These are phyloP conservation scores for Citeromyces matritensis DNA, from an alignment of 805 yeast genomes.

Conservation along the genomic window DNA sequence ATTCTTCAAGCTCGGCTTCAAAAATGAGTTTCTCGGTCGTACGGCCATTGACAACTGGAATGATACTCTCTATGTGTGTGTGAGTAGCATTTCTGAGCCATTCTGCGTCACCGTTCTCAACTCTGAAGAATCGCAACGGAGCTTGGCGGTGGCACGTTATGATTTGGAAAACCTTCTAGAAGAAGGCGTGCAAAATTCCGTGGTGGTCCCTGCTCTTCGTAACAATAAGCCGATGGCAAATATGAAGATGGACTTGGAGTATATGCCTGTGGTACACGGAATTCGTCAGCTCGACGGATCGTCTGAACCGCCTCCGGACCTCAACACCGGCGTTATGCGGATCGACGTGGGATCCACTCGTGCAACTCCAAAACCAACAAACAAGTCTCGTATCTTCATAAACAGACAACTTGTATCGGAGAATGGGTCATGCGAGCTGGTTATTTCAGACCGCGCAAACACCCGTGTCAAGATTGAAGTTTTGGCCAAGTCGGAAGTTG, in stretches of 20 bases:
- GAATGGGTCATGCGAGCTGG: slow-evolving; percentile 40
- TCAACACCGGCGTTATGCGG: slow-evolving; percentile 83
- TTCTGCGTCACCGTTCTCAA: slow-evolving; percentile 58
- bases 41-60: slow-evolving; percentile 74
- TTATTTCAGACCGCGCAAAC: slow-evolving; percentile 54
- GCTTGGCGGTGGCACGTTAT: slow-evolving; percentile 64
- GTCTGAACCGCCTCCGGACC: slow-evolving; percentile 73
- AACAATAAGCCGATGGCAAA: slow-evolving; percentile 79
- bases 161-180: slow-evolving; percentile 55
- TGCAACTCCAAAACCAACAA: slow-evolving; percentile 26
- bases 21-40: slow-evolving; percentile 42
- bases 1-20: slow-evolving; percentile 59
- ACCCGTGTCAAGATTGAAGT: slow-evolving; percentile 56
- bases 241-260: slow-evolving; percentile 53
- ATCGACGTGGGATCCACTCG: slow-evolving; percentile 54
- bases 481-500: slow-evolving; percentile 33
- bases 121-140: slow-evolving; percentile 63
- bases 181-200: slow-evolving; percentile 29
- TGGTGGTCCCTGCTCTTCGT: slow-evolving; percentile 47
- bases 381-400: slow-evolving; percentile 42
- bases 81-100: slow-evolving; percentile 72
- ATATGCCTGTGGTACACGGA: slow-evolving; percentile 60
- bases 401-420: slow-evolving; percentile 44
- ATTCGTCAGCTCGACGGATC: slow-evolving; percentile 66
- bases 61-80: slow-evolving; percentile 57